A percentile compares a stretch with the other conserved stretches of the same genome.
phyloP scores from a whole-genome alignment of 352 stramenopile species.

The Globisporangium emineosum region DNA sequence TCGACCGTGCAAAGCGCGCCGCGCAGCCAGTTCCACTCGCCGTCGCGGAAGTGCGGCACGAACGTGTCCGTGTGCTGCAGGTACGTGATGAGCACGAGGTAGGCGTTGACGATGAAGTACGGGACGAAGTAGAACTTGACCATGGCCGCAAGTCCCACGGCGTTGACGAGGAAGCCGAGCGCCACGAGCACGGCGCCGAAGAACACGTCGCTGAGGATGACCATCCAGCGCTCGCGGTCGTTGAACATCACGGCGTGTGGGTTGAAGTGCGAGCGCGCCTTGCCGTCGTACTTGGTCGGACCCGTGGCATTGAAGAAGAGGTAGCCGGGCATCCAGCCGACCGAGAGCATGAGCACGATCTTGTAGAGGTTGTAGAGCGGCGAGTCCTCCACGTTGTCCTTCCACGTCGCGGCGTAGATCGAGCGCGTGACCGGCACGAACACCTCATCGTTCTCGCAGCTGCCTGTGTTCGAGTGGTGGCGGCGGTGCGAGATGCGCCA shows the following conservation, averaged over 20 bases:
- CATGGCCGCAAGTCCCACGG: conserved; percentile 82
- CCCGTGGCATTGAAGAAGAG: conserved; percentile 95
- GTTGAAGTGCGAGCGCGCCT: conserved; percentile 94
- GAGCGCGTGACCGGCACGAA: conserved; percentile 91
- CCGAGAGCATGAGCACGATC: conserved; percentile 91
- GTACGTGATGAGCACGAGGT: conserved; percentile 97
- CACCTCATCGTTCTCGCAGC: conserved; percentile 96
- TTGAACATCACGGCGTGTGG: conserved; percentile 94
- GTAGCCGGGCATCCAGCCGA: conserved; percentile 98
- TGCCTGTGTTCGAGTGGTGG: conserved; percentile 95
- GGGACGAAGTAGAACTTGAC: conserved; percentile 94
- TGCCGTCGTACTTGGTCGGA: conserved; percentile 85
- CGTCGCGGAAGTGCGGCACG: conserved; percentile 94
- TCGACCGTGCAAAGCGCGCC: conserved; percentile 97
- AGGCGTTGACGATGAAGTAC: conserved; percentile 95
- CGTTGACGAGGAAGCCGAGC: conserved; percentile 53
- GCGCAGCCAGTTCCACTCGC: conserved; percentile 96
- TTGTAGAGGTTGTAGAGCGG: conserved; percentile 93
- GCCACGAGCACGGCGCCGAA: conserved; percentile 71
- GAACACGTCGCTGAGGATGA: conserved; percentile 90
- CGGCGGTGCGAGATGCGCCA: conserved; percentile 96
- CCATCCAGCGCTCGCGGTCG: conserved; percentile 89
- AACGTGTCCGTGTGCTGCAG: conserved; percentile 98
- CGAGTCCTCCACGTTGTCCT: conserved; percentile 90
- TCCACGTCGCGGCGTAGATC: conserved; percentile 49